Percentiles rank a stretch among this genome's conserved stretches.
These are phyloP conservation scores for Camellia lanceoleosa DNA, from an alignment of 148 eudicot genomes.

Conservation along the genomic window DNA sequence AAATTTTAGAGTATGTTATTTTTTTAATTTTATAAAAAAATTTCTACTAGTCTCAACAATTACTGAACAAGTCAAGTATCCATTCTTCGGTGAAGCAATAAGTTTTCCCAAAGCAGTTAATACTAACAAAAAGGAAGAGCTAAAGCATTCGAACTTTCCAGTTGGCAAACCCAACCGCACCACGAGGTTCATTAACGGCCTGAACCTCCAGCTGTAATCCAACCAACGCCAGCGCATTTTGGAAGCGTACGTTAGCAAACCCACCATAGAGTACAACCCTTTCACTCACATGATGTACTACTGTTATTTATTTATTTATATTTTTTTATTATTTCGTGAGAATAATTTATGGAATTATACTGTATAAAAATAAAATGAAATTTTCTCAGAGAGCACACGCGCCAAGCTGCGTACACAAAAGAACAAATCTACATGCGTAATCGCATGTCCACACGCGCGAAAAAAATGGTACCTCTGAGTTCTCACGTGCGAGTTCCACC, in stretches of 20 bases:
- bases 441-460: slow-evolving; percentile 8
- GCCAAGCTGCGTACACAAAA: background rate
- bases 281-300: background rate
- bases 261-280: background rate
- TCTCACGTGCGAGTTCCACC: slow-evolving; percentile 24
- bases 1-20: too few species aligned
- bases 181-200: slow-evolving; percentile 21
- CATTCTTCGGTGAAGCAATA: background rate
- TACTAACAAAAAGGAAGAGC: background rate
- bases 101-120: background rate
- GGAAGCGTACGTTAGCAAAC: background rate
- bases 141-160: slow-evolving; percentile 2
- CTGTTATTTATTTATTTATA: too few species aligned
- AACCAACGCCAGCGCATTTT: slow-evolving; percentile 3
- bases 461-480: background rate
- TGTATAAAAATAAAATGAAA: background rate
- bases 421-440: slow-evolving; percentile 11
- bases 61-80: background rate
- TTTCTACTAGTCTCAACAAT: too few species aligned
- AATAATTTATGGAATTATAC: too few species aligned
- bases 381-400: slow-evolving; percentile 1
- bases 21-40: too few species aligned
- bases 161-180: slow-evolving; percentile 17
- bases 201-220: slow-evolving; percentile 27
- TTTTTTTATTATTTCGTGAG: background rate